Conservation (phyloP, 352 stramenopile species). For the Globisporangium lucens region DNA sequence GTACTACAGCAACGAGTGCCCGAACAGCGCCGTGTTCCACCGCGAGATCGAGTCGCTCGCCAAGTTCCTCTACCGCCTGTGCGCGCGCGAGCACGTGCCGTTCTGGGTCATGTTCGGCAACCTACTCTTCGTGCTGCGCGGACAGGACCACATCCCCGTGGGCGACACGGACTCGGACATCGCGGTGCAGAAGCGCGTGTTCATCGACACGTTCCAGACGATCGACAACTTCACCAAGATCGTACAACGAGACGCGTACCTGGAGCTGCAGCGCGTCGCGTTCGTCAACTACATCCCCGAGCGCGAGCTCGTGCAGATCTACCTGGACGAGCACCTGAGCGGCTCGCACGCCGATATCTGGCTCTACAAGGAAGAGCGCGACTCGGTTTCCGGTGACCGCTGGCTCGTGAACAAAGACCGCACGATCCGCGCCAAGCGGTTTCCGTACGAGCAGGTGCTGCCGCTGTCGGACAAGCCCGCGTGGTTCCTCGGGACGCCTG, state of each 20-base stretch:
- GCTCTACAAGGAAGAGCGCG: constrained; percentile 61
- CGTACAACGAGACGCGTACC: constrained; percentile 36
- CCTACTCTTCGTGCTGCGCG: constrained; percentile 68
- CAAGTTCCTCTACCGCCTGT: constrained; percentile 61
- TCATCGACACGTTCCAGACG: constrained; percentile 46
- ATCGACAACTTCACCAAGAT: constrained; percentile 54
- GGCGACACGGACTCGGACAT: constrained; percentile 82
- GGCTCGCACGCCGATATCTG: constrained; percentile 77
- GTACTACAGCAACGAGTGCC: constrained; percentile 59
- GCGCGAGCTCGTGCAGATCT: constrained; percentile 69
- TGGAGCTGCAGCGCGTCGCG: constrained; percentile 44
- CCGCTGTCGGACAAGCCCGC: constrained; percentile 36
- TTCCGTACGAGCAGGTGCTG: constrained; percentile 66
- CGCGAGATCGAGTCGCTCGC: constrained; percentile 66
- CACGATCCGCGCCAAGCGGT: constrained; percentile 60
- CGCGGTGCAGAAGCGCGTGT: constrained; percentile 53
- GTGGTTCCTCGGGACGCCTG: constrained; percentile 51
- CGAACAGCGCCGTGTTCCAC: constrained; percentile 67
- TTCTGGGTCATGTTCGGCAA: constrained; percentile 80
- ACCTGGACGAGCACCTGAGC: constrained; percentile 35
- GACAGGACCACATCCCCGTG: constrained; percentile 56
- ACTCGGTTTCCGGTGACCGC: constrained; percentile 25
- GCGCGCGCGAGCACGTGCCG: constrained; percentile 38
- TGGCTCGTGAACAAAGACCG: constrained; percentile 74
- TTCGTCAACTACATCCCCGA: constrained; percentile 52